These are phyloP conservation scores for Diaporthe aspalathi DNA, from an alignment of 2,329 filamentous ascomycete species.

Conservation along the genomic window DNA sequence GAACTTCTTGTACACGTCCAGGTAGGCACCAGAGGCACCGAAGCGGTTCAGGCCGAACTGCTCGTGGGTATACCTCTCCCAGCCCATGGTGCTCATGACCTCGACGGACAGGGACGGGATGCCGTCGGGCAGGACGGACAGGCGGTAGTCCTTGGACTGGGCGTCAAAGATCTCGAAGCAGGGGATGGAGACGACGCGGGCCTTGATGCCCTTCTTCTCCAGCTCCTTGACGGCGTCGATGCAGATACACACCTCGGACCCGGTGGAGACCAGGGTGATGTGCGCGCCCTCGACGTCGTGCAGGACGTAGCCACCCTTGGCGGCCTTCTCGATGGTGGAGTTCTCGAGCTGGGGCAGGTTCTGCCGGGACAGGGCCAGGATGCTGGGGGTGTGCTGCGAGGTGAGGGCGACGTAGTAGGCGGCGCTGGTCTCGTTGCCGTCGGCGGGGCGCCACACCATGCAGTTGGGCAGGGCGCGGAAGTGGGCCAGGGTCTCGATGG, in stretches of 20 bases:
- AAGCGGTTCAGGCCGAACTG: constrained; percentile 99
- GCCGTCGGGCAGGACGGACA: constrained; percentile 91
- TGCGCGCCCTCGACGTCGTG: constrained; percentile 86
- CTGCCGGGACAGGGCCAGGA: constrained; percentile 95
- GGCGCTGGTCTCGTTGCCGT: constrained; percentile 97
- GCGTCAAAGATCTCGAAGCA: constrained; percentile 97
- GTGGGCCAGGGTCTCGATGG: constrained; percentile 97
- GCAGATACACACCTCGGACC: constrained; percentile 94
- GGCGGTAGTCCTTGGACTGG: constrained; percentile 93
- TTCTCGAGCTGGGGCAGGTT: constrained; percentile 98
- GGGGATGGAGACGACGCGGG: constrained; percentile 93
- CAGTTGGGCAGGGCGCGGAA: constrained; percentile 99
- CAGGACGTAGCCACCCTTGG: constrained; percentile 95
- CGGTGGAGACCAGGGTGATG: constrained; percentile 92
- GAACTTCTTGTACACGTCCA: constrained; percentile 99
- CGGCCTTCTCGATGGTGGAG: constrained; percentile 86
- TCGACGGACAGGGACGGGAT: constrained; percentile 94
- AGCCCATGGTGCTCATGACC: constrained; percentile 96
- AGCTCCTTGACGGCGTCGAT: constrained; percentile 93
- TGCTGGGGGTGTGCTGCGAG: constrained; percentile 88
- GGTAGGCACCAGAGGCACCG: constrained; percentile 96
- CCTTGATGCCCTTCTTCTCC: constrained; percentile 87
- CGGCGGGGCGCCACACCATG: constrained; percentile 99
- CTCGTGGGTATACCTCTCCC: constrained; percentile 99
- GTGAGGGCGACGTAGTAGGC: constrained; percentile 97